A percentile compares a stretch with the other conserved stretches of the same genome.
Evolutionary conservation across 2,329 filamentous ascomycete genomes (phyloP).

Genomic region (Cercospora sp.): DNA sequence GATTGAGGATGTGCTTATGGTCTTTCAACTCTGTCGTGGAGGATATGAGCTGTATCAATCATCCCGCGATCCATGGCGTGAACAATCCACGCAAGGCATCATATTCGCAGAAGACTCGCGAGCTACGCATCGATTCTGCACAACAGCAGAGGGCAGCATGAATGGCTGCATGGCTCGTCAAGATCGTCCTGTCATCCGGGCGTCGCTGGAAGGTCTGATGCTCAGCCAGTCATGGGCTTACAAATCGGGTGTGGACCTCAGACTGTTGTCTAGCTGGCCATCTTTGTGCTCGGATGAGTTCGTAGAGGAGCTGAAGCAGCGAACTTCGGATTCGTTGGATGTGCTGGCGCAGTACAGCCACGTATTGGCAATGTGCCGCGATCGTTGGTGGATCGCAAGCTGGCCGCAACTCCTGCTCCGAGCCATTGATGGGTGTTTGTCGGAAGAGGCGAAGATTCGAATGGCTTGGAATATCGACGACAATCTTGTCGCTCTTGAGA

Average conservation of each 20-base stretch:
- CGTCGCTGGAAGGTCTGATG: not conserved
- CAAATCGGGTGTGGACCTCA: not conserved
- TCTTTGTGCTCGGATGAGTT: not conserved
- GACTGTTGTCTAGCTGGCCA: not conserved
- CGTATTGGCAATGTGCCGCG: not conserved
- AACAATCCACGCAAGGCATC: not conserved
- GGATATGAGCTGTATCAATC: not conserved
- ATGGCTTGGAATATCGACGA: not conserved
- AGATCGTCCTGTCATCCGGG: not conserved
- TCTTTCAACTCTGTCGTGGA: not conserved
- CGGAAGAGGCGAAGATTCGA: not conserved
- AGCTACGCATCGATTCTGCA: not conserved
- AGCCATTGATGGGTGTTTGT: not conserved
- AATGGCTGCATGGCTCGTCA: not conserved
- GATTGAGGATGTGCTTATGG: not conserved
- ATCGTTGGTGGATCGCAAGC: not conserved
- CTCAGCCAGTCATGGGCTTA: not conserved
- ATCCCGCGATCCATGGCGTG: not conserved
- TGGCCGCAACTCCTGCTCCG: not conserved
- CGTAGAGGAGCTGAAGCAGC: not conserved
- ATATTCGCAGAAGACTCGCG: not conserved
- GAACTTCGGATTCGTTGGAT: not conserved
- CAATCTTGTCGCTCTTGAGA: not conserved
- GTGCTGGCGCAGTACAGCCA: not conserved
- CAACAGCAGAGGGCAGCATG: not conserved